These are phyloP conservation scores for Aureobasidium sp. DNA, from an alignment of 2,329 filamentous ascomycete species.

Conservation along the genomic window DNA sequence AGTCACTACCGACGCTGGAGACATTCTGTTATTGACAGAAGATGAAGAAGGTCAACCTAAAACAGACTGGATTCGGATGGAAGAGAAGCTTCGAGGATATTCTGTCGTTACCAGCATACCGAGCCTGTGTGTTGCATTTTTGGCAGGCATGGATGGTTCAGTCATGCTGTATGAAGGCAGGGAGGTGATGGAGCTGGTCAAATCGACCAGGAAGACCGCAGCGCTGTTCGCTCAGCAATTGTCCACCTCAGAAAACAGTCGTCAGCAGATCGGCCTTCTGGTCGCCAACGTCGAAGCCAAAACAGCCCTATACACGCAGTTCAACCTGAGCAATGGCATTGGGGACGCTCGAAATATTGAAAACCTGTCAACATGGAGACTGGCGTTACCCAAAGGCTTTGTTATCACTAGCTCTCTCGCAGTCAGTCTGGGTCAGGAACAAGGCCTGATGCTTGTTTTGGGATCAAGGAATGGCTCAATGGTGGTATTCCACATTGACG, in stretches of 20 bases:
- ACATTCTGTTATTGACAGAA: constrained; percentile 41
- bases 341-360: not conserved
- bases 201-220: constrained; percentile 34
- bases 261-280: constrained; percentile 26
- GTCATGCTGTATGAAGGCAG: constrained; percentile 33
- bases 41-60: not conserved
- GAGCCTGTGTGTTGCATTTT: constrained; percentile 34
- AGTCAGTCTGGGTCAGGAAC: not conserved
- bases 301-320: constrained; percentile 20
- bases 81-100: constrained; percentile 41
- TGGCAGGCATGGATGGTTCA: constrained; percentile 40
- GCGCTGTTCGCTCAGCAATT: constrained; percentile 30
- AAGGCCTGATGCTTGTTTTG: constrained; percentile 29
- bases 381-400: constrained; percentile 37
- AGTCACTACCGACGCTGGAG: constrained; percentile 52
- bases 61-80: constrained; percentile 28
- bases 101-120: constrained; percentile 38
- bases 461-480: constrained; percentile 52
- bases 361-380: not conserved
- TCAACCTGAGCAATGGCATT: not conserved
- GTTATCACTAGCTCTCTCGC: constrained; percentile 44
- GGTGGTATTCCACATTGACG: constrained; percentile 29
- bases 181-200: constrained; percentile 24
- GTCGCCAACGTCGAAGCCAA: constrained; percentile 33
- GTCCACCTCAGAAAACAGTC: not conserved